Conservation (phyloP, 2,329 filamentous ascomycete genomes). For the Venturia carpophila region DNA sequence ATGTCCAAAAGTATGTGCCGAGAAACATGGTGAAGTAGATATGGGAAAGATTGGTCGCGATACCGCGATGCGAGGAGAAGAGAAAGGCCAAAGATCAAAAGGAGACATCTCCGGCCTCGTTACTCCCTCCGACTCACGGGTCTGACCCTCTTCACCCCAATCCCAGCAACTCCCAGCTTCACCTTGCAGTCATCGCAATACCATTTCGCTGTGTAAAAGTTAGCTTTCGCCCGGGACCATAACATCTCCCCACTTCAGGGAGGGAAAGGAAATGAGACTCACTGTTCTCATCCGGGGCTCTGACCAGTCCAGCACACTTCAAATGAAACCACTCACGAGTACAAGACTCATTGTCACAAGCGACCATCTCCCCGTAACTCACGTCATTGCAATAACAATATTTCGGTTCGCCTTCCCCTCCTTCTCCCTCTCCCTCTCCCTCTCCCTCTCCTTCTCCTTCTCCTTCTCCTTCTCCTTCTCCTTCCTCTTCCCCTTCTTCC, state of each 20-base stretch:
- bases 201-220: slow-evolving; percentile 22
- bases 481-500: slow-evolving; percentile 30
- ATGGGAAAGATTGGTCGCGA: neutral
- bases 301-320: slow-evolving; percentile 53
- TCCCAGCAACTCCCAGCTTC: slow-evolving; percentile 19
- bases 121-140: slow-evolving; percentile 20
- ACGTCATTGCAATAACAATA: slow-evolving; percentile 61
- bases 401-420: slow-evolving; percentile 45
- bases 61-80: neutral
- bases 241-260: neutral
- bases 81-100: neutral
- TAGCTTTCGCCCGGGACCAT: slow-evolving; percentile 7
- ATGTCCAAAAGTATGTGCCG: neutral
- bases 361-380: slow-evolving; percentile 60
- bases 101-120: neutral
- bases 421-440: slow-evolving; percentile 30
- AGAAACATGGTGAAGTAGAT: neutral
- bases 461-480: slow-evolving; percentile 28
- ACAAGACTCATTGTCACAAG: slow-evolving; percentile 58
- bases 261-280: slow-evolving; percentile 19
- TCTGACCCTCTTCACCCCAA: slow-evolving; percentile 15
- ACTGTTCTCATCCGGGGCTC: slow-evolving; percentile 48
- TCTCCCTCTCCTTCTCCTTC: slow-evolving; percentile 30
- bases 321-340: slow-evolving; percentile 61
- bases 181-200: slow-evolving; percentile 23